Evolutionary conservation across 2,329 filamentous ascomycete species (phyloP).

Genomic region (Tolypocladium ovalisporum): DNA sequence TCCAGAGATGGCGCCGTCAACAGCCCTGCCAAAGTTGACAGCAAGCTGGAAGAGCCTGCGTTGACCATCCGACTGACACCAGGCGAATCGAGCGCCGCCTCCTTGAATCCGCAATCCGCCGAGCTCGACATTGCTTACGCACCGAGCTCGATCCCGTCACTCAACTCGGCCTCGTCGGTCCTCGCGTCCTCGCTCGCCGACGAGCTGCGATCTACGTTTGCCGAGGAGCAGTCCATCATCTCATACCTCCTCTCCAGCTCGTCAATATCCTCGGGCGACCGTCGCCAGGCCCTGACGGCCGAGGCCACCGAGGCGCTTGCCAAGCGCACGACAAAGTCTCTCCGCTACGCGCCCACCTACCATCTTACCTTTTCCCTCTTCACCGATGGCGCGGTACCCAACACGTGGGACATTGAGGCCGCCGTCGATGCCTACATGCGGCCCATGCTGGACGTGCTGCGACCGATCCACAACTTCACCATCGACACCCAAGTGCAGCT

Average conservation of each 20-base stretch:
- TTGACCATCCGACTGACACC: constrained; percentile 62
- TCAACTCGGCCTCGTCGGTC: constrained; percentile 58
- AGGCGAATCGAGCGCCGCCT: constrained; percentile 47
- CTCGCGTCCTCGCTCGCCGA: constrained; percentile 69
- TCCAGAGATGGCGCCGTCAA: constrained; percentile 8
- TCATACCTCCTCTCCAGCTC: constrained; percentile 58
- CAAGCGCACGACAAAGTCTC: constrained; percentile 69
- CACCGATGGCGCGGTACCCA: constrained; percentile 65
- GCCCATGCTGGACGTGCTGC: constrained; percentile 69
- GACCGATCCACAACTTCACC: constrained; percentile 85
- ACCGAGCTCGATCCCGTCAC: constrained; percentile 54
- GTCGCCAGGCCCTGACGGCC: constrained; percentile 34
- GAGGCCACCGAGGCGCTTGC: constrained; percentile 44
- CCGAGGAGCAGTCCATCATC: constrained; percentile 81
- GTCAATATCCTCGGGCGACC: constrained; percentile 36
- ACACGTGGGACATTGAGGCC: constrained; percentile 80
- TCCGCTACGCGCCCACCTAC: constrained; percentile 89
- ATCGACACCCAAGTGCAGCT: constrained; percentile 94
- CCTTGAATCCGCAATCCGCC: constrained; percentile 58
- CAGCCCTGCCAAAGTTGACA: constrained; percentile 5
- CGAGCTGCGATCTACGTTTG: constrained; percentile 67
- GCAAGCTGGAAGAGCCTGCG: constrained; percentile 41
- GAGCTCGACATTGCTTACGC: constrained; percentile 70
- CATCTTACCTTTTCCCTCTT: constrained; percentile 95
- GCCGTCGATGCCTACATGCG: constrained; percentile 73